A percentile compares a stretch with the other conserved stretches of the same genome.
phyloP scores from a whole-genome alignment of 441 rosid genomes.

The Croton laevigatus region DNA sequence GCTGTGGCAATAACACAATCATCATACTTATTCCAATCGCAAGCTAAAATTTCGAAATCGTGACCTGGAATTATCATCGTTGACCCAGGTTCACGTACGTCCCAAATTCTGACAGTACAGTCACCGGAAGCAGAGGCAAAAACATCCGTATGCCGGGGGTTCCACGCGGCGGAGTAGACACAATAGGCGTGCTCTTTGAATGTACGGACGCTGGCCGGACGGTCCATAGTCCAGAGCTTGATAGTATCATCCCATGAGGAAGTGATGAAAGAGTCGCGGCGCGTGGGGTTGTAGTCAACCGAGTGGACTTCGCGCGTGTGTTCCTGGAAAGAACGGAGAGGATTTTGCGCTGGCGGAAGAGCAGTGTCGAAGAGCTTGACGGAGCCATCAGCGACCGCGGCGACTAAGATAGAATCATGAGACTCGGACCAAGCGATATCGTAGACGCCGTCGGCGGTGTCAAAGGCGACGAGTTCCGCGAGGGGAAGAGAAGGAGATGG shows the following conservation, averaged over 20 bases:
- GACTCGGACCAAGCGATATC: slow-evolving; percentile 90
- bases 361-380: slow-evolving; percentile 74
- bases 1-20: slow-evolving; percentile 74
- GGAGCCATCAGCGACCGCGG: slow-evolving; percentile 82
- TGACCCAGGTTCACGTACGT: slow-evolving; percentile 79
- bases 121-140: slow-evolving; percentile 92
- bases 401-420: slow-evolving; percentile 78
- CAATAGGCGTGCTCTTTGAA: slow-evolving; percentile 88
- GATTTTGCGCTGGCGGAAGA: slow-evolving; percentile 69
- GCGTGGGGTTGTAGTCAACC: slow-evolving; percentile 80
- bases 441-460: slow-evolving; percentile 85
- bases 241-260: slow-evolving; percentile 86
- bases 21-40: slow-evolving; percentile 95
- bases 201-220: slow-evolving; percentile 76
- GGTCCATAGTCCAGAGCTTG: slow-evolving; percentile 91
- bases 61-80: slow-evolving; percentile 90
- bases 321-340: slow-evolving; percentile 76
- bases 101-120: slow-evolving; percentile 82
- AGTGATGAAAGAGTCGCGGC: slow-evolving; percentile 84
- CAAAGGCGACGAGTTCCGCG: slow-evolving; percentile 49
- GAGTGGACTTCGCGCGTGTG: slow-evolving; percentile 90
- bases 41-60: slow-evolving; percentile 64
- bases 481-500: slow-evolving; percentile 49
- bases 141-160: slow-evolving; percentile 81
- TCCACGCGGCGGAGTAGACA: slow-evolving; percentile 79